Conservation (phyloP, 2,329 filamentous ascomycete genomes). For the Cladophialophora immunda region DNA sequence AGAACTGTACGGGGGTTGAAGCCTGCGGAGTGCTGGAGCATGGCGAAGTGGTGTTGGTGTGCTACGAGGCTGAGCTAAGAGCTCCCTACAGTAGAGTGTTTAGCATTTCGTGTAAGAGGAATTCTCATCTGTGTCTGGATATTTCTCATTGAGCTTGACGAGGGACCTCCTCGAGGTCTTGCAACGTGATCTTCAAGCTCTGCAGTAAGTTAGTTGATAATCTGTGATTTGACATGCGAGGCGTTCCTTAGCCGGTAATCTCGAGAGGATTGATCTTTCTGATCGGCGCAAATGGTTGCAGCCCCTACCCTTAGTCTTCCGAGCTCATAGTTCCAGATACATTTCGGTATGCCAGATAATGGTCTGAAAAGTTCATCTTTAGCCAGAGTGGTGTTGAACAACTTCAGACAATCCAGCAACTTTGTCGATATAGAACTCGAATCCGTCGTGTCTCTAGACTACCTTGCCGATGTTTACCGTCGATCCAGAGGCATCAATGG, state of each 20-base stretch:
- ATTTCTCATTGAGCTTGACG: neutral
- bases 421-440: neutral
- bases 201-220: constrained; percentile 30
- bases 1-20: too few species aligned
- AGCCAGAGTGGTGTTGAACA: neutral
- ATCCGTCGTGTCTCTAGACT: neutral
- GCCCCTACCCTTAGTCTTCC: constrained; percentile 40
- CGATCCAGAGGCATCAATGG: too few species aligned
- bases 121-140: neutral
- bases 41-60: too few species aligned
- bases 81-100: too few species aligned
- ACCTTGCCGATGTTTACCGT: neutral
- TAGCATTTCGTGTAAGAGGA: too few species aligned
- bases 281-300: constrained; percentile 45
- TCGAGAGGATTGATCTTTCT: constrained; percentile 41
- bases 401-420: neutral
- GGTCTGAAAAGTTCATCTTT: neutral
- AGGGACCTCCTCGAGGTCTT: constrained; percentile 25
- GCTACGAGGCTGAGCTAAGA: too few species aligned
- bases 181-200: constrained; percentile 15
- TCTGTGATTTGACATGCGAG: constrained; percentile 29
- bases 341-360: neutral
- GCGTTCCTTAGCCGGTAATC: constrained; percentile 45
- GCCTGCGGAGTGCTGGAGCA: too few species aligned
- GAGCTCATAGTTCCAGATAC: constrained; percentile 22